Evolutionary conservation across 2,329 filamentous ascomycete genomes (phyloP).

Genomic region (Biscogniauxia mediterranea): DNA sequence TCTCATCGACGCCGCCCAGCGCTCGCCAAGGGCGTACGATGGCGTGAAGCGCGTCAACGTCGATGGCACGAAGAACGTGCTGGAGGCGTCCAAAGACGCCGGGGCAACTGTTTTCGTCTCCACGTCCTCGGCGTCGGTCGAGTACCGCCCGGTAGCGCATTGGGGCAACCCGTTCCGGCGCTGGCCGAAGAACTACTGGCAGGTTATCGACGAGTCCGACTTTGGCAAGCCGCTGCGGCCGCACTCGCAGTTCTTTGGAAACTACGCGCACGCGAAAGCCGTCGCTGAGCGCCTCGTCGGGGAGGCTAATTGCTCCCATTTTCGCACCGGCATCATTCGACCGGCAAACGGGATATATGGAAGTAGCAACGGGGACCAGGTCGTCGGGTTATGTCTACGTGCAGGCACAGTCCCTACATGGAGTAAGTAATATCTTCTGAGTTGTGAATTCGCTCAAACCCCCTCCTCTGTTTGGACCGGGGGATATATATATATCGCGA

Average conservation of each 20-base stretch:
- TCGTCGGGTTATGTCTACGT: constrained; percentile 37
- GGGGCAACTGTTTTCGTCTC: constrained; percentile 45
- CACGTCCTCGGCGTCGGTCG: constrained; percentile 47
- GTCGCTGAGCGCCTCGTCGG: constrained; percentile 45
- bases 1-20: constrained; percentile 43
- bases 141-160: constrained; percentile 36
- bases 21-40: constrained; percentile 38
- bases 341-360: constrained; percentile 55
- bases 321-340: constrained; percentile 54
- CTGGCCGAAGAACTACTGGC: constrained; percentile 38
- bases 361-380: constrained; percentile 40
- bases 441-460: too few species aligned
- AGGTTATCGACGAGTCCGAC: constrained; percentile 42
- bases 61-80: constrained; percentile 44
- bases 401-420: neutral
- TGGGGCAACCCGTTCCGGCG: constrained; percentile 40
- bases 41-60: constrained; percentile 44
- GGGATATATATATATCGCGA: too few species aligned
- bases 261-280: constrained; percentile 48
- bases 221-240: constrained; percentile 36
- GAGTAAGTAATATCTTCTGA: neutral
- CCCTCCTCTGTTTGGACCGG: neutral
- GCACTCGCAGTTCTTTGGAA: constrained; percentile 41
- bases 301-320: constrained; percentile 29
- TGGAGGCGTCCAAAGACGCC: constrained; percentile 39